Percentiles rank a stretch among this genome's conserved stretches.
Conservation (phyloP, 2,329 filamentous ascomycete genomes). For the Xylariaceae sp. region DNA sequence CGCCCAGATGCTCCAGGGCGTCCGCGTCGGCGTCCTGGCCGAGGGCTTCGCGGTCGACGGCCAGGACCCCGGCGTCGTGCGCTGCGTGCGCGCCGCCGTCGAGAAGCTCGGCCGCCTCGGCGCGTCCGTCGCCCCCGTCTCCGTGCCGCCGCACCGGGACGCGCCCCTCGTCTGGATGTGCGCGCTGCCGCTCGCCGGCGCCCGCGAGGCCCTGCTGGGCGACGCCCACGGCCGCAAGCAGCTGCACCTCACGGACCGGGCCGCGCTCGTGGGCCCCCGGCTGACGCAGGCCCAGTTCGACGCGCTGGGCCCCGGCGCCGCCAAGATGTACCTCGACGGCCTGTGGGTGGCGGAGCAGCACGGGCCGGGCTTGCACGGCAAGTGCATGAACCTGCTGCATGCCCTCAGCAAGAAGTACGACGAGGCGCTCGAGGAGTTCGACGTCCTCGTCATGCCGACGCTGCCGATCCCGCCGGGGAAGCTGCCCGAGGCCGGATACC, state of each 20-base stretch:
- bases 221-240: conserved; percentile 19
- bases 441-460: conserved; percentile 27
- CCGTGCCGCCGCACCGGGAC: conserved; percentile 24
- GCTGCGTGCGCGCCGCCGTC: conserved; percentile 21
- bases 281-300: conserved; percentile 24
- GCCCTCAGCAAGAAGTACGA: conserved; percentile 21
- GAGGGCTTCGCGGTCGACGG: conserved; percentile 25
- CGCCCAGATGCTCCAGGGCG: conserved; percentile 10
- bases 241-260: conserved; percentile 20
- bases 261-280: conserved; percentile 14
- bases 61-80: conserved; percentile 19
- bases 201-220: conserved; percentile 15
- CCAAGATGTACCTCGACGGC: conserved; percentile 19
- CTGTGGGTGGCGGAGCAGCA: conserved; percentile 21
- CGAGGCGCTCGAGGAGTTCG: conserved; percentile 16
- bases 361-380: conserved; percentile 18
- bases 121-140: conserved; percentile 22
- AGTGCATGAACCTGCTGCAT: conserved; percentile 21
- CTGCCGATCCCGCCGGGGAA: conserved; percentile 14
- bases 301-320: conserved; percentile 20
- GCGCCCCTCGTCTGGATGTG: conserved; percentile 18
- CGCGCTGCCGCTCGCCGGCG: conserved; percentile 13
- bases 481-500: conserved; percentile 11
- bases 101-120: conserved; percentile 23
- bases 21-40: conserved; percentile 22